phyloP scores from a whole-genome alignment of 352 stramenopile species.

The Salisapilia sapeloensis region DNA sequence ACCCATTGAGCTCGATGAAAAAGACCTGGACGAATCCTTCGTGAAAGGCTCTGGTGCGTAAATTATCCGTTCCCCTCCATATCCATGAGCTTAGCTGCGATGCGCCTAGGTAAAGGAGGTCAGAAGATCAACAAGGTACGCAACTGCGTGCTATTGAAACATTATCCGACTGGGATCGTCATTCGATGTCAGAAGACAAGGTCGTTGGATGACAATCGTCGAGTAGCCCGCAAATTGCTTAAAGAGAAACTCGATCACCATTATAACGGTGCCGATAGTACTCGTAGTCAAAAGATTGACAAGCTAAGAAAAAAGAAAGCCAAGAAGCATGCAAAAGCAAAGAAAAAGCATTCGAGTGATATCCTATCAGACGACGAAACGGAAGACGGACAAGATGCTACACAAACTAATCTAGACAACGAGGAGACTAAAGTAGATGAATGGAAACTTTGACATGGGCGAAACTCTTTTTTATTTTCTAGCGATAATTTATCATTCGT shows the following conservation, averaged over 20 bases:
- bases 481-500: too few species aligned
- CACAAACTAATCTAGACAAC: too few species aligned
- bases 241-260: constrained; percentile 61
- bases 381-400: too few species aligned
- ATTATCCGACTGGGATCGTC: constrained; percentile 56
- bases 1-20: constrained; percentile 27
- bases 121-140: constrained; percentile 88
- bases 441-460: too few species aligned
- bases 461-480: too few species aligned
- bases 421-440: too few species aligned
- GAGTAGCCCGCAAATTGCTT: constrained; percentile 49
- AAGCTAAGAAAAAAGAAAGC: constrained; percentile 51
- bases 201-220: constrained; percentile 61
- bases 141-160: constrained; percentile 79
- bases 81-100: background rate
- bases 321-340: constrained; percentile 26
- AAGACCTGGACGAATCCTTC: constrained; percentile 65
- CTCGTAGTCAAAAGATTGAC: constrained; percentile 42
- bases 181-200: constrained; percentile 69
- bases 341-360: too few species aligned
- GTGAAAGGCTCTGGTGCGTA: constrained; percentile 63
- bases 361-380: too few species aligned
- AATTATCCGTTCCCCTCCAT: background rate
- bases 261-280: constrained; percentile 41
- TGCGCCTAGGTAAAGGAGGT: constrained; percentile 43